Base-by-base conservation (phyloP, 2,329 filamentous ascomycete species). In the Fusarium tanahbumbuense region DNA sequence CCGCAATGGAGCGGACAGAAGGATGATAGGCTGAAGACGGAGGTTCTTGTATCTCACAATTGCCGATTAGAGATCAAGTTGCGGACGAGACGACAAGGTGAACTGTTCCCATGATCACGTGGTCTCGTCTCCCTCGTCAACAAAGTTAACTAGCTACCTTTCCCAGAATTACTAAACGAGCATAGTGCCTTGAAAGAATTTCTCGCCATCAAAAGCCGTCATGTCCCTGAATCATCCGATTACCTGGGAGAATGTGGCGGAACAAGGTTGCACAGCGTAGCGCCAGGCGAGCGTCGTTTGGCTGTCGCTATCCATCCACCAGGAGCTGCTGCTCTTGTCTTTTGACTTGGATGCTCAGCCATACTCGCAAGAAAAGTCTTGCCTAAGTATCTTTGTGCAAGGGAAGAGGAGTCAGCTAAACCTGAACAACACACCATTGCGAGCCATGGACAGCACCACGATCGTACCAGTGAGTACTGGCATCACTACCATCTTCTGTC, bases 191-290 rank as follows among this genome's bases (percentile, higher is more conserved):
- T 56, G 57, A n/a, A 50, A 12, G 20, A 46, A 44, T 50, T 16
- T 34, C 18, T 65, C 37, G n/a, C 28, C 28, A 53, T 44, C 11
- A 3, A 52, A 28, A 52, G 34, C 27, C 34, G 34, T 60, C 28
- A 34, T 54, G 41, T 48, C 22, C 37, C 55, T 44, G 37, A 20
- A 52, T 46, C 56, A 47, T 56, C 60, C 48, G 34, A 63, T 57
- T 25, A 60, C 56, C 52, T 62, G 67, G 67, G 63, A 56, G 64
- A 61, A 32, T 55, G 56, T 73, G 68, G 60, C 63, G 56, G 58
- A 55, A 62, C 50, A 20, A 4, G 25, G 73, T 66, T 25, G 54
- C 56, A 75, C 72, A 60, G 27, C 22, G 66, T 56, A 59, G 60
- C 59, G 47, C 68, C 40, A 73, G 58, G 52, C 56, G 56, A 67